Evolutionary conservation across 2,329 filamentous ascomycete species (phyloP), one percentile per base, ranked within the genome.

Genomic region (Podosphaera leucotricha): DNA sequence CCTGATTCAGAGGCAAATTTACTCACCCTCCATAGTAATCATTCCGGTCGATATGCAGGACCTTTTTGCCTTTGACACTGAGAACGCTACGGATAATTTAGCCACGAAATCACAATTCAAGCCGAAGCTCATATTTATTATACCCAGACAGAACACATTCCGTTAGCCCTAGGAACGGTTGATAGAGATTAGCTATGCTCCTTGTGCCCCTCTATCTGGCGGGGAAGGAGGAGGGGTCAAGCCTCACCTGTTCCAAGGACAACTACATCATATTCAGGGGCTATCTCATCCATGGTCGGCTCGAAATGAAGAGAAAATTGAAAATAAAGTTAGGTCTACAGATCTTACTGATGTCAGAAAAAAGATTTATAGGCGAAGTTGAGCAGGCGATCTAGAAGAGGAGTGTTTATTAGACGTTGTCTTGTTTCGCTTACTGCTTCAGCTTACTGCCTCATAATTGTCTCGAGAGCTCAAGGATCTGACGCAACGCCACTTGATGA

Each of bases 101-200:
- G 54, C 43, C 53, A 41, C 21, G 2, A n/a, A 18, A 8, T 40
- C 39, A 19, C 19, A 33, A 39, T 15, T 11, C 16, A 40, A 26
- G 19, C 7, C n/a, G 26, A 30, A 24, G 1, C 33, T 38, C 33
- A 15, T 35, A 21, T 44, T 35, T 30, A 43, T 35, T 67, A 60
- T 80, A 92, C 85, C 87, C 90, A 61, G 87, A 94, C 55, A 98
- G 81, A 60, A 98, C 90, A 67, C 90, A 98, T 75, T 98, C 90
- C 51, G 87, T 95, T 72, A 98, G 66, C 61, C 90, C 87, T 92
- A 42, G 8, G 16, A 57, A 5, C 2, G 15, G 13, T 11, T 33
- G 15, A 33, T n/a, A 11, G 13, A 2, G 19, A 20, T 39, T 47
- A 42, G 38, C 46, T 47, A 49, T 55, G 28, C 48, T 57, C 38